Base-by-base conservation (phyloP, 768 basidiomycete genomes). In the Fistulinella prunicolor region DNA sequence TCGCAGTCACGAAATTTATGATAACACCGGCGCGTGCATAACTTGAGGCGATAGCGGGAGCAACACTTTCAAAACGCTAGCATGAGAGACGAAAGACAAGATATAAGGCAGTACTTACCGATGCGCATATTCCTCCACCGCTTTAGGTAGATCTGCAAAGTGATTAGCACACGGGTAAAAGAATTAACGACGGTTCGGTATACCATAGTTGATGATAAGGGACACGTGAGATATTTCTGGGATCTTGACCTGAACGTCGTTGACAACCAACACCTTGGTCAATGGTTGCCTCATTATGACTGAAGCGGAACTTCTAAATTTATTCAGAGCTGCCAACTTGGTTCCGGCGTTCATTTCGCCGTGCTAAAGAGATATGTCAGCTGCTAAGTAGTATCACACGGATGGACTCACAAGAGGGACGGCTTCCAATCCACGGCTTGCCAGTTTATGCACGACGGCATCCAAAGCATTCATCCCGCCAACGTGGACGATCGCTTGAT, bases 61-160 rank as follows among this genome's bases (percentile, higher is more conserved):
- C 81, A 57, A 94, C 89, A 44, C 90, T 93, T 57, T 3, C 39
- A 8, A 42, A 48, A 23, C 9, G 44, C 32, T 48, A 37, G 45
- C 41, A 44, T 60, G 19, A 59, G 47, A 32, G 30, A 44, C 14
- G 20, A 24, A 29, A 37, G 16, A 45, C 9, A 23, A 39, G 6
- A 21, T n/a, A 43, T 16, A 16, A 1, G 26, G 29, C n/a, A 32
- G 12, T 6, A 32, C 75, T 23, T 51, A 93, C 90, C 95, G 86
- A 63, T 93, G 92, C 21, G 94, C 89, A 66, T 99, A 99, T 67
- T 95, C 94, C 73, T 98, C 95, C 30, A 97, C 95, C 39, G 87
- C 92, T 70, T 91, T 91, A 40, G 91, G 92, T 50, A 94, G 70
- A 75, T 95, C 93, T 90, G 17, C 17, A 34, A 45, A 30, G 44